Conservation (phyloP, 1,139 yeast genomes). For the Yamadazyma triangularis region DNA sequence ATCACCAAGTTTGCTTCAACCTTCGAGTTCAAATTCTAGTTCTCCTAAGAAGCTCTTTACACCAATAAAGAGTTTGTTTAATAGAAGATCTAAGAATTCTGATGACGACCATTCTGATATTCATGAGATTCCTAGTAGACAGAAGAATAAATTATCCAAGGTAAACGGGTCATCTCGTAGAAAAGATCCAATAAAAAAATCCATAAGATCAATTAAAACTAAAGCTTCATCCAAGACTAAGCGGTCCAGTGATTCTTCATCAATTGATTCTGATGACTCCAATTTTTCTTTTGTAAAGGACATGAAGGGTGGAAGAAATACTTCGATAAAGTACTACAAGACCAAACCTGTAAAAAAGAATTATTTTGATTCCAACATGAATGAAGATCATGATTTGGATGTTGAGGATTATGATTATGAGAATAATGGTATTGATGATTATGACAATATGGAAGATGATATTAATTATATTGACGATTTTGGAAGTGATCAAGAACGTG, state of each 20-base stretch:
- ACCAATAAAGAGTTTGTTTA: constrained; percentile 40
- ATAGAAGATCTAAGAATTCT: constrained; percentile 5
- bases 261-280: constrained; percentile 11
- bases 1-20: constrained; percentile 19
- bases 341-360: constrained; percentile 15
- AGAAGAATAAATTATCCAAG: not conserved
- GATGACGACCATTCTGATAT: not conserved
- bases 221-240: constrained; percentile 4
- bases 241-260: constrained; percentile 6
- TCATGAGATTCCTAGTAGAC: not conserved
- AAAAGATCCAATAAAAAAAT: not conserved
- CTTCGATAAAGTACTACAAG: constrained; percentile 59
- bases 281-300: constrained; percentile 56
- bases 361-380: constrained; percentile 21
- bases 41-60: constrained; percentile 42
- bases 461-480: constrained; percentile 51
- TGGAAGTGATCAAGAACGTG: no score
- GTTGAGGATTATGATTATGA: constrained; percentile 46
- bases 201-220: constrained; percentile 5
- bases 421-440: constrained; percentile 46
- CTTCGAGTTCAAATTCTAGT: constrained; percentile 14
- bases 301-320: constrained; percentile 52
- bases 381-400: constrained; percentile 28
- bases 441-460: constrained; percentile 32
- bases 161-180: not conserved